Conservation (phyloP, 1,284 basidiomycete species). For the Taiwanofungus camphoratus region DNA sequence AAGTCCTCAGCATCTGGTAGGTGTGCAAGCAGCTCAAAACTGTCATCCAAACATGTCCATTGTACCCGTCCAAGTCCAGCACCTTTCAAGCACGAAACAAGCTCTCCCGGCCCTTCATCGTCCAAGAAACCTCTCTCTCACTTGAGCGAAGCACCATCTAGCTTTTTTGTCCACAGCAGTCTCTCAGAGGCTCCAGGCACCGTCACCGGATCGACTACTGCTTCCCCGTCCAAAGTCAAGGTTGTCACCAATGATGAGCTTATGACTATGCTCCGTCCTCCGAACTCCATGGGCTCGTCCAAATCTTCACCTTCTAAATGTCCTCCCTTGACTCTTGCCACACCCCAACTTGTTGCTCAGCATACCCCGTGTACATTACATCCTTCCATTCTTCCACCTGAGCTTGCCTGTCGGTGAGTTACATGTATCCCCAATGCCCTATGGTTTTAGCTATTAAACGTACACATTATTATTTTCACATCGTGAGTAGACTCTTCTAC, state of each 20-base stretch:
- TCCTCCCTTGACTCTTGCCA: constrained; percentile 51
- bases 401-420: constrained; percentile 51
- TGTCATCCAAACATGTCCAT: constrained; percentile 5
- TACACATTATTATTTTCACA: too few species aligned
- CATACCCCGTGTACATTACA: constrained; percentile 77
- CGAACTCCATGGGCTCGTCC: constrained; percentile 30
- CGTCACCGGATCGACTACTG: background rate
- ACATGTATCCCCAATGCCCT: too few species aligned
- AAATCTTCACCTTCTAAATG: constrained; percentile 29
- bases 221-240: constrained; percentile 21
- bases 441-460: too few species aligned
- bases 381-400: constrained; percentile 58
- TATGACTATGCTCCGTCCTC: constrained; percentile 49
- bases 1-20: background rate
- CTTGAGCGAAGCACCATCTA: too few species aligned
- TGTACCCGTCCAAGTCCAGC: background rate
- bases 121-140: background rate
- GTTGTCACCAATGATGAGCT: constrained; percentile 25
- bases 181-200: background rate
- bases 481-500: constrained; percentile 57
- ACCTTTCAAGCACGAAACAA: background rate
- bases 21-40: background rate
- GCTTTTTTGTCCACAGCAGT: background rate
- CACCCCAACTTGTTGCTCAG: constrained; percentile 55
- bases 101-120: background rate